phyloP scores from a whole-genome alignment of 1,139 yeast genomes.

The Sugiyamaella grinbergsii region DNA sequence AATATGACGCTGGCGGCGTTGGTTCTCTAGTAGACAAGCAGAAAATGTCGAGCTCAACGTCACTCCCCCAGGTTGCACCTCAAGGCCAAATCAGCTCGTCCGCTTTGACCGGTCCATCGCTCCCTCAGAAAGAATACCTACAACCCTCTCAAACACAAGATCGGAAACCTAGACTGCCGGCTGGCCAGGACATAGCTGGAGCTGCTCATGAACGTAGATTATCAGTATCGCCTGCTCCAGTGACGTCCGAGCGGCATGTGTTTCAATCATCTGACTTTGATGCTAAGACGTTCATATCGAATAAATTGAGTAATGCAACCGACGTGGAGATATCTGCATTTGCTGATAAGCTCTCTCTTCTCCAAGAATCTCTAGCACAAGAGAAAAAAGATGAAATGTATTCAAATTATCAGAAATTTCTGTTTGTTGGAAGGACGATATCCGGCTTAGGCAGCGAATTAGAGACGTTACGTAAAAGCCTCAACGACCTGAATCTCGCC shows the following conservation, averaged over 20 bases:
- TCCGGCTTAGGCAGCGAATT: constrained; percentile 65
- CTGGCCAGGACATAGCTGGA: constrained; percentile 1
- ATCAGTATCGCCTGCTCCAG: neutral
- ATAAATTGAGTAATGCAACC: constrained; percentile 62
- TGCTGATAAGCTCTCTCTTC: constrained; percentile 56
- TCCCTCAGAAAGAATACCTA: neutral
- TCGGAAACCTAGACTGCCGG: constrained; percentile 4
- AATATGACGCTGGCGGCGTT: no score
- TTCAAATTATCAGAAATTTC: constrained; percentile 70
- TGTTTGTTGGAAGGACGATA: constrained; percentile 67
- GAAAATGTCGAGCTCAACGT: no score
- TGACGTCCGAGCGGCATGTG: constrained; percentile 18
- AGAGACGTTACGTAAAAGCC: constrained; percentile 58
- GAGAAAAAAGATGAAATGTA: constrained; percentile 69
- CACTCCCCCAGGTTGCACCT: no score
- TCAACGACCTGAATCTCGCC: constrained; percentile 63
- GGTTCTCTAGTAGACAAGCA: no score
- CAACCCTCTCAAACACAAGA: constrained; percentile 25
- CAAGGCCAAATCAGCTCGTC: neutral
- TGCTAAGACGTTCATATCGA: constrained; percentile 55
- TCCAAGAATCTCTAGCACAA: constrained; percentile 57
- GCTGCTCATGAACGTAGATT: neutral
- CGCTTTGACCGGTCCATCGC: constrained; percentile 6
- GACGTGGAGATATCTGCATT: constrained; percentile 76
- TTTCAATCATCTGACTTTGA: constrained; percentile 45